A percentile compares a stretch with the other conserved stretches of the same genome.
These are phyloP conservation scores for Aspergillus avenaceus DNA, from an alignment of 495 filamentous ascomycete genomes.

Conservation along the genomic window DNA sequence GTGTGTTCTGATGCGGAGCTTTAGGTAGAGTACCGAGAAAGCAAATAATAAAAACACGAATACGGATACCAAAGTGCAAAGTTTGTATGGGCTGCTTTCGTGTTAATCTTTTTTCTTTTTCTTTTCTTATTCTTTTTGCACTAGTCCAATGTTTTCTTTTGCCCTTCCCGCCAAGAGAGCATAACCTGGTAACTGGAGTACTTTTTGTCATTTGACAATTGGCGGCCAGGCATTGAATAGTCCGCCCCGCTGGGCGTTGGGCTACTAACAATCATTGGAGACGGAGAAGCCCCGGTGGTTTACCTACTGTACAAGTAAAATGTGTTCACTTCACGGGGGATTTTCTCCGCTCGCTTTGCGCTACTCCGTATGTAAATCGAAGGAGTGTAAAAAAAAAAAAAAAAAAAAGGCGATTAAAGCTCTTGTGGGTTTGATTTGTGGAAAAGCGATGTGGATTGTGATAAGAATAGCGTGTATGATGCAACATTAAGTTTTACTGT, in stretches of 20 bases:
- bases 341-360: not conserved
- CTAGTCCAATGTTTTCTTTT: not conserved
- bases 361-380: no score
- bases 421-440: not conserved
- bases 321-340: not conserved
- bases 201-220: slow-evolving; percentile 13
- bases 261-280: not conserved
- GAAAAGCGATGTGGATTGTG: not conserved
- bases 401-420: not conserved
- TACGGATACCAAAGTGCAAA: no score
- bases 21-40: no score
- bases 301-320: not conserved
- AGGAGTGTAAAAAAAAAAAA: no score
- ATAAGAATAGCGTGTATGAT: no score
- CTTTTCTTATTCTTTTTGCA: not conserved
- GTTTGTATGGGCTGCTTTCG: not conserved
- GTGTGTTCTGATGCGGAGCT: no score
- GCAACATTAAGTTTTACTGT: no score
- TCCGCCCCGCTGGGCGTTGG: slow-evolving; percentile 5
- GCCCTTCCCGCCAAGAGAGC: slow-evolving; percentile 1
- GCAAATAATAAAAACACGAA: not conserved
- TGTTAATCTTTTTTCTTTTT: not conserved
- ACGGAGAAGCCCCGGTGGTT: not conserved
- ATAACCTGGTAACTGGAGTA: slow-evolving; percentile 8
- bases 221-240: slow-evolving; percentile 11